These are phyloP conservation scores for Paramyrothecium roridum DNA, from an alignment of 2,329 filamentous ascomycete genomes.

Conservation along the genomic window DNA sequence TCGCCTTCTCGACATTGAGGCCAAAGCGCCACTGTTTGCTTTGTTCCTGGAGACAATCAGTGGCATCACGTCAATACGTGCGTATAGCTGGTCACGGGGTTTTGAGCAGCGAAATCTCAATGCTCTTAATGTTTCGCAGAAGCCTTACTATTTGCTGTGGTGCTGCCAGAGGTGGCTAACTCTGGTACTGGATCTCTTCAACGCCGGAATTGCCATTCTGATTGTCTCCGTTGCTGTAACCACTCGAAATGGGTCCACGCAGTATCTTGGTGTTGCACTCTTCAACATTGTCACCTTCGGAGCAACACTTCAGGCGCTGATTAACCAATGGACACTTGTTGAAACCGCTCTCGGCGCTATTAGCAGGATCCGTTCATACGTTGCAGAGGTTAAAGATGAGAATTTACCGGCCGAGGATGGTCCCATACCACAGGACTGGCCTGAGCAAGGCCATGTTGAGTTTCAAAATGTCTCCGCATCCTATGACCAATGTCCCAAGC, in stretches of 20 bases:
- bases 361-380: constrained; percentile 21
- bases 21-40: constrained; percentile 23
- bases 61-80: constrained; percentile 26
- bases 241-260: constrained; percentile 16
- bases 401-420: constrained; percentile 11
- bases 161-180: constrained; percentile 48
- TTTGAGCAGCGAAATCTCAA: constrained; percentile 13
- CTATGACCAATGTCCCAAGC: constrained; percentile 16
- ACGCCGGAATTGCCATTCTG: constrained; percentile 41
- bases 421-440: constrained; percentile 17
- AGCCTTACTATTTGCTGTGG: constrained; percentile 37
- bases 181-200: constrained; percentile 42
- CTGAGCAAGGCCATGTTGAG: constrained; percentile 16
- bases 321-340: neutral
- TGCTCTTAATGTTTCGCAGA: constrained; percentile 29
- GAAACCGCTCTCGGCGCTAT: constrained; percentile 19
- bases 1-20: constrained; percentile 24
- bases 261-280: neutral
- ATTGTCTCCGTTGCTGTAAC: constrained; percentile 39
- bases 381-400: constrained; percentile 16
- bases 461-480: constrained; percentile 24
- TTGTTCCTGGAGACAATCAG: constrained; percentile 21
- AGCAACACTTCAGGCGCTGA: neutral
- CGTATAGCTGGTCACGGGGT: constrained; percentile 24
- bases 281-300: neutral